Evolutionary conservation across 345 rosid species (phyloP).

Genomic region (Gossypium turneri): DNA sequence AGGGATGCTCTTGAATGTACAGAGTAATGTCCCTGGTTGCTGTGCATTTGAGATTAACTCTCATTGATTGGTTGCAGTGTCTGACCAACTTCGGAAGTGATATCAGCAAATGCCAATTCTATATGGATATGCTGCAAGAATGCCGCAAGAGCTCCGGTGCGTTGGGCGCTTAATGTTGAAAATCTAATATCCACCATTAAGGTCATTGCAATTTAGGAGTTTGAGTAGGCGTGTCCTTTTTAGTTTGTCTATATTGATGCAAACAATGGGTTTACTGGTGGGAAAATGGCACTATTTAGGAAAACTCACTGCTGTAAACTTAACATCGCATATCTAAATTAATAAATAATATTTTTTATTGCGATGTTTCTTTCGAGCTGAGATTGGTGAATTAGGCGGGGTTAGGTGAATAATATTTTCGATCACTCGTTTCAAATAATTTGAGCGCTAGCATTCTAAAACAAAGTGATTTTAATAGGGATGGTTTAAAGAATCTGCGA

Average conservation of each 20-base stretch:
- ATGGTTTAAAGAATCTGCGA: too few species aligned
- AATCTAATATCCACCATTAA: neutral
- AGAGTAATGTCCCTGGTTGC: neutral
- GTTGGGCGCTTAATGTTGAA: conserved; percentile 19
- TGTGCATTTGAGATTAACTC: neutral
- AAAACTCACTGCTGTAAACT: too few species aligned
- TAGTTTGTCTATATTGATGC: neutral
- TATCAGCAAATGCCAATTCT: conserved; percentile 50
- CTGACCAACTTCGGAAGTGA: conserved; percentile 33
- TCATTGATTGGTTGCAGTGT: conserved; percentile 29
- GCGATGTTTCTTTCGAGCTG: too few species aligned
- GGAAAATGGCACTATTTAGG: neutral
- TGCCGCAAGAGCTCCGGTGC: conserved; percentile 31
- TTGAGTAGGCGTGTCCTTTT: neutral
- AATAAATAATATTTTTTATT: too few species aligned
- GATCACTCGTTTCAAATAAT: too few species aligned
- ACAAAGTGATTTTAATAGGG: too few species aligned
- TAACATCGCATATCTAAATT: too few species aligned
- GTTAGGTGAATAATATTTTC: too few species aligned
- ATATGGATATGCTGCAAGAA: conserved; percentile 46
- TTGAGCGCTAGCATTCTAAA: too few species aligned
- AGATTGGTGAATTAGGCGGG: too few species aligned
- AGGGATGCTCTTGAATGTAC: too few species aligned
- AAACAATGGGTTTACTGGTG: neutral
- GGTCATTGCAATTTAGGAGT: neutral